A percentile compares a stretch with the other conserved stretches of the same genome.
phyloP scores from a whole-genome alignment of 768 basidiomycete genomes.

The Hemileccinum rubropunctum region DNA sequence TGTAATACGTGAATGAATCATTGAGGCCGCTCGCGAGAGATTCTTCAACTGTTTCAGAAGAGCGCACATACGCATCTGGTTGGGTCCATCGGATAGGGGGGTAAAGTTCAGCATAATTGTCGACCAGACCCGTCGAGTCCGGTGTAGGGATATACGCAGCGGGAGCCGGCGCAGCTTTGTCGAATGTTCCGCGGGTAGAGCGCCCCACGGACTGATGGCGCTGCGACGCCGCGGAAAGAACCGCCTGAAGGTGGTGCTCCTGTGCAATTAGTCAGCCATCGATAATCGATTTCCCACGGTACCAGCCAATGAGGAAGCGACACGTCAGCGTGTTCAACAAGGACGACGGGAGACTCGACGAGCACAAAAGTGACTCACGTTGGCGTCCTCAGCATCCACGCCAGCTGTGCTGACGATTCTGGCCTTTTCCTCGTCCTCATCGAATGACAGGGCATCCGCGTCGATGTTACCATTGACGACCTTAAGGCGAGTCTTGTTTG shows the following conservation, averaged over 20 bases:
- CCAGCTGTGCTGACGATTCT: constrained; percentile 79
- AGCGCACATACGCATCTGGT: constrained; percentile 72
- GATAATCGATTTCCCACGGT: constrained; percentile 45
- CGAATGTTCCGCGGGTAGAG: constrained; percentile 34
- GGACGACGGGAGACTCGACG: constrained; percentile 35
- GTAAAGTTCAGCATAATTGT: constrained; percentile 54
- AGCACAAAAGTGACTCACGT: constrained; percentile 60
- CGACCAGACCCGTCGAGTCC: constrained; percentile 77
- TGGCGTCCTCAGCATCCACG: constrained; percentile 91
- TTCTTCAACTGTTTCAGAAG: constrained; percentile 86
- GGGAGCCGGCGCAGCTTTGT: constrained; percentile 37
- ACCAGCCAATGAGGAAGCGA: constrained; percentile 45
- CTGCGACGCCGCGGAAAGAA: constrained; percentile 53
- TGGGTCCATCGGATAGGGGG: constrained; percentile 1
- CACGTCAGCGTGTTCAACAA: constrained; percentile 45
- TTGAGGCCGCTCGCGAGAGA: constrained; percentile 55
- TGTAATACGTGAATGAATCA: constrained; percentile 82
- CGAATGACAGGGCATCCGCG: constrained; percentile 73
- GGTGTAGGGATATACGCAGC: constrained; percentile 90
- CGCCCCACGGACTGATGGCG: constrained; percentile 40
- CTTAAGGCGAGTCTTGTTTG: constrained; percentile 88
- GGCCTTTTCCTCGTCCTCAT: constrained; percentile 86
- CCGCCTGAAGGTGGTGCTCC: constrained; percentile 60
- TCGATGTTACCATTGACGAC: constrained; percentile 81
- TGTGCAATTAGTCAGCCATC: constrained; percentile 52